phyloP scores from a whole-genome alignment of 768 basidiomycete genomes.

The Boletus huronensis region DNA sequence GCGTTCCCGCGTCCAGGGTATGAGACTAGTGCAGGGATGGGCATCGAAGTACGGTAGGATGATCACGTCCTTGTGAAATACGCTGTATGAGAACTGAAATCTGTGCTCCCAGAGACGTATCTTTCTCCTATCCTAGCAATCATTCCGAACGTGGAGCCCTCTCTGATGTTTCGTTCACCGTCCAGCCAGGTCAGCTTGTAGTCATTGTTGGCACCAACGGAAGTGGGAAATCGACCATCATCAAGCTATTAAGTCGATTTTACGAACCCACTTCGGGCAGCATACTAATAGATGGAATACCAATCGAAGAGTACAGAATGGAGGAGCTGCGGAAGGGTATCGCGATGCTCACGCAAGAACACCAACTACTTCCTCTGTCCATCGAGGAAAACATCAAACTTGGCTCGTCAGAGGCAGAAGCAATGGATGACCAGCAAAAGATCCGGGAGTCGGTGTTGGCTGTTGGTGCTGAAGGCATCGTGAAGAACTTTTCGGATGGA shows the following conservation, averaged over 20 bases:
- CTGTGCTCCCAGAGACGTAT: conserved; percentile 42
- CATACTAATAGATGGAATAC: conserved; percentile 38
- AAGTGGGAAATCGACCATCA: conserved; percentile 35
- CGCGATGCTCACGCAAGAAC: conserved; percentile 42
- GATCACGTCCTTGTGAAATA: neutral
- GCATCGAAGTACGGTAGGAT: conserved; percentile 18
- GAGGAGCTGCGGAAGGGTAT: conserved; percentile 36
- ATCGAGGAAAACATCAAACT: conserved; percentile 41
- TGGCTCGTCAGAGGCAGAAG: conserved; percentile 21
- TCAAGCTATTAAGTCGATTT: conserved; percentile 40
- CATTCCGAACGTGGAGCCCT: conserved; percentile 22
- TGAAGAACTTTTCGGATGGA: conserved; percentile 37
- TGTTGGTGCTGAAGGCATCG: conserved; percentile 41
- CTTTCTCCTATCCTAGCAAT: conserved; percentile 50
- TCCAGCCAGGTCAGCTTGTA: conserved; percentile 32
- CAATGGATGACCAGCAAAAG: conserved; percentile 12
- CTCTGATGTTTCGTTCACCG: conserved; percentile 27
- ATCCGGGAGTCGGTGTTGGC: conserved; percentile 25
- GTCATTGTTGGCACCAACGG: conserved; percentile 36
- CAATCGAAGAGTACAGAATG: conserved; percentile 32
- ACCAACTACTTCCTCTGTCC: conserved; percentile 36
- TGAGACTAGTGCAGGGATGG: conserved; percentile 12
- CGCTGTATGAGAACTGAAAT: neutral
- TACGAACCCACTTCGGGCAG: conserved; percentile 34
- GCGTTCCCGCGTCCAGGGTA: conserved; percentile 22